Evolutionary conservation across 192 early-diverging fungal genomes (phyloP).

Genomic region (Ramicandelaber brevisporus): DNA sequence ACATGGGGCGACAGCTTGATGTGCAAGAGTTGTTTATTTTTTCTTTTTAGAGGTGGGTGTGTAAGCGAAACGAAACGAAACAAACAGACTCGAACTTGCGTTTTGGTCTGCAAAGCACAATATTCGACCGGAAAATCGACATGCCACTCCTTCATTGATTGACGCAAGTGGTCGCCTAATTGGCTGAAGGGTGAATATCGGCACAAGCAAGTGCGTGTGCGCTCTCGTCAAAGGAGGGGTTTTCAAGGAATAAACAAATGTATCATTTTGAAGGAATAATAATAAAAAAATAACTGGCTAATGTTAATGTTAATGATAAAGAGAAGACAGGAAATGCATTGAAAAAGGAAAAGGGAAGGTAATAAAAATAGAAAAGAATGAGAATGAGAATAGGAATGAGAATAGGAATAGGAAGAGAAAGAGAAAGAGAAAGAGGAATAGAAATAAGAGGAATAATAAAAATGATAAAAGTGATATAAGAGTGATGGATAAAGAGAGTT

Average conservation of each 20-base stretch:
- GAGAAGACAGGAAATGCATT: neutral
- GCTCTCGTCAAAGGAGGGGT: slow-evolving; percentile 1
- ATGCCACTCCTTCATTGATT: neutral
- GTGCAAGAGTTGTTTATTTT: neutral
- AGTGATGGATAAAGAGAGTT: too few relatives aligned
- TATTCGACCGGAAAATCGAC: neutral
- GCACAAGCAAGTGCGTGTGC: neutral
- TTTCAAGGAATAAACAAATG: slow-evolving; percentile 1
- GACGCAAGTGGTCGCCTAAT: neutral
- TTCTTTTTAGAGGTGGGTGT: too few relatives aligned
- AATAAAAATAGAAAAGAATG: slow-evolving; percentile 1
- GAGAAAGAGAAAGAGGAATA: too few relatives aligned
- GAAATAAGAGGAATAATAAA: too few relatives aligned
- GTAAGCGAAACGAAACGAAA: too few relatives aligned
- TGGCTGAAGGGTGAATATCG: neutral
- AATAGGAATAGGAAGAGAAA: too few relatives aligned
- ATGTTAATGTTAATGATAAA: neutral
- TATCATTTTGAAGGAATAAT: slow-evolving; percentile 4
- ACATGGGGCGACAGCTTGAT: slow-evolving; percentile 1
- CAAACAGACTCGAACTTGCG: too few relatives aligned
- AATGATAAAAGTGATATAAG: too few relatives aligned
- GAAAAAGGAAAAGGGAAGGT: slow-evolving; percentile 1
- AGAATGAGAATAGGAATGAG: too few relatives aligned
- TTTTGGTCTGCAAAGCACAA: too few relatives aligned
- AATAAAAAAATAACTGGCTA: slow-evolving; percentile 4